Percentiles rank a stretch among this genome's conserved stretches.
phyloP scores from a whole-genome alignment of 257 asterid species.

The Lithospermum erythrorhizon region DNA sequence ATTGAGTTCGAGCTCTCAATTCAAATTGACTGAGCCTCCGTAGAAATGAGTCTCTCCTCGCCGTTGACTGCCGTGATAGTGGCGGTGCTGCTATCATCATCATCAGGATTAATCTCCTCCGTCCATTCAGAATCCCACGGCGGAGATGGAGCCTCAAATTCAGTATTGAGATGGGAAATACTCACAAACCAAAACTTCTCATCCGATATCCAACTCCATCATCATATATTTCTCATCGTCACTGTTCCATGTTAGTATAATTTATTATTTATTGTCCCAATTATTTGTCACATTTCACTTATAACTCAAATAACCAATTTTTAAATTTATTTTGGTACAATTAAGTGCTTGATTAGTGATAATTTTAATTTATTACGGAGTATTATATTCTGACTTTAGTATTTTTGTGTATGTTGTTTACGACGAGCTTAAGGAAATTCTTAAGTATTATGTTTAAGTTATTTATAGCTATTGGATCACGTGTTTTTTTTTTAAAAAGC shows the following conservation, averaged over 20 bases:
- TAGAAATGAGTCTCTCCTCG: background rate
- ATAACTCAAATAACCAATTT: too few relatives aligned
- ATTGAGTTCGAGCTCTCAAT: too few relatives aligned
- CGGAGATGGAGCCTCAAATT: constrained; percentile 15
- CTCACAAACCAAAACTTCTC: constrained; percentile 51
- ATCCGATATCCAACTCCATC: constrained; percentile 62
- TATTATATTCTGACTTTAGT: too few relatives aligned
- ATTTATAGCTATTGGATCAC: too few relatives aligned
- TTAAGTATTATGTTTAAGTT: too few relatives aligned
- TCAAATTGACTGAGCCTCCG: background rate
- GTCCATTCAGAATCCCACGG: constrained; percentile 16
- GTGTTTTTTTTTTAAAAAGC: too few relatives aligned
- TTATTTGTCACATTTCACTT: background rate
- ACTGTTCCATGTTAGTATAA: constrained; percentile 59
- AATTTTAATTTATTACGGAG: too few relatives aligned
- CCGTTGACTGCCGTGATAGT: background rate
- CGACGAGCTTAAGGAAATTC: too few relatives aligned
- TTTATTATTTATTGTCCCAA: background rate
- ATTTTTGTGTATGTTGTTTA: too few relatives aligned
- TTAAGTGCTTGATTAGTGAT: too few relatives aligned
- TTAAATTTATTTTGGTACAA: too few relatives aligned
- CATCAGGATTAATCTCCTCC: constrained; percentile 1
- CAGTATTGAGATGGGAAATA: constrained; percentile 39
- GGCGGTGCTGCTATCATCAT: background rate
- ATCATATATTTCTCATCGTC: constrained; percentile 54